Conservation (phyloP, 73 alveolate species). For the Breviolum minutum region DNA sequence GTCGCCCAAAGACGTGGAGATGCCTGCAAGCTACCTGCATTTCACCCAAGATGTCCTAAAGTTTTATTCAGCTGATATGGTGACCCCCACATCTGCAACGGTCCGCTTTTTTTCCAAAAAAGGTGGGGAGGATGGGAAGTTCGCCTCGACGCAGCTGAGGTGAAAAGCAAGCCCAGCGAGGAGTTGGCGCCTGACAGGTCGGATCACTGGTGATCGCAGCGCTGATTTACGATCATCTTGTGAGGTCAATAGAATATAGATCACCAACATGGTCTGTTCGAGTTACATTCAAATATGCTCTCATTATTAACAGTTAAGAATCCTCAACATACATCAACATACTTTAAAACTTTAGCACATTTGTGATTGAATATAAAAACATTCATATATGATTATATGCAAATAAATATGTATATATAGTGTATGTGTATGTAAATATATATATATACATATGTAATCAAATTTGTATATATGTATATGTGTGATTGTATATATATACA, state of each 20-base stretch:
- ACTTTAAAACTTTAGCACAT: too few species aligned
- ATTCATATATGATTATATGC: neutral
- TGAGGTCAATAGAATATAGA: neutral
- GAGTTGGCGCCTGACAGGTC: neutral
- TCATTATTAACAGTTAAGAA: too few species aligned
- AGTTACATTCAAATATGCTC: too few species aligned
- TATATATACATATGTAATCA: too few species aligned
- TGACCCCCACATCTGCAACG: neutral
- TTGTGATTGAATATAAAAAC: neutral
- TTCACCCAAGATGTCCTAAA: neutral
- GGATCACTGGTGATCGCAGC: too few species aligned
- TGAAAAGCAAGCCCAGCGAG: constrained; percentile 54
- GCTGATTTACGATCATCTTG: neutral
- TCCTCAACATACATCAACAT: neutral
- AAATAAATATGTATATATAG: neutral
- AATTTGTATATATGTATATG: too few species aligned
- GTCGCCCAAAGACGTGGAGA: constrained; percentile 26
- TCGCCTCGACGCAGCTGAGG: constrained; percentile 25
- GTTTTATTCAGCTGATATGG: too few species aligned
- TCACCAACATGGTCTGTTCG: too few species aligned
- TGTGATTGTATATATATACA: neutral
- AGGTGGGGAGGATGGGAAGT: too few species aligned
- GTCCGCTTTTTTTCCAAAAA: too few species aligned
- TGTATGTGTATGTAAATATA: neutral
- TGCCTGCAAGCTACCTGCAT: constrained; percentile 28